Evolutionary conservation across 441 rosid genomes (phyloP).

Genomic region (Croton laevigatus): DNA sequence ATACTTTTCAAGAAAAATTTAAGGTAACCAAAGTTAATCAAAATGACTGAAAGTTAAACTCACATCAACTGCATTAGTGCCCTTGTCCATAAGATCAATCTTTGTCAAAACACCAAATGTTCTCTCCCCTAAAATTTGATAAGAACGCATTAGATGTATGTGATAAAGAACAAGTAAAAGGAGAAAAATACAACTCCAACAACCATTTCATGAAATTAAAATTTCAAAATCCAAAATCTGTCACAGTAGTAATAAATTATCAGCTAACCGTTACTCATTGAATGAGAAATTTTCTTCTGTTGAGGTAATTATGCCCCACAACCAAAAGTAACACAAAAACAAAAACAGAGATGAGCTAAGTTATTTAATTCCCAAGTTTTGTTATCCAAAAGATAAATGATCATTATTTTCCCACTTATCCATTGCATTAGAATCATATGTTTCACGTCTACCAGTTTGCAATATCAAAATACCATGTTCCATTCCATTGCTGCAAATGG

Average conservation of each 20-base stretch:
- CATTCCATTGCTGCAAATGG: background rate
- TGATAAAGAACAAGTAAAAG: background rate
- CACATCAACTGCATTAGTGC: constrained; percentile 91
- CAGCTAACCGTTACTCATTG: background rate
- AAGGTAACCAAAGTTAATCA: background rate
- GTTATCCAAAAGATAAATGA: background rate
- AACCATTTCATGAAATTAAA: constrained; percentile 13
- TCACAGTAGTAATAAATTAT: background rate
- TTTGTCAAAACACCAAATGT: constrained; percentile 92
- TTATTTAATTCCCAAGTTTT: background rate
- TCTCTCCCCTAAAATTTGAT: constrained; percentile 64
- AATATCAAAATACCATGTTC: constrained; percentile 4
- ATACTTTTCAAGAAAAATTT: too few species aligned
- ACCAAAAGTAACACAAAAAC: background rate
- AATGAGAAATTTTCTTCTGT: background rate
- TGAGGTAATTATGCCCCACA: background rate
- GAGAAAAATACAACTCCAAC: background rate
- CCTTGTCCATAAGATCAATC: constrained; percentile 97
- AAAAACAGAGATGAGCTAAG: background rate
- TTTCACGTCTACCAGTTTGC: background rate
- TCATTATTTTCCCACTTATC: background rate
- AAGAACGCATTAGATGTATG: constrained; percentile 3
- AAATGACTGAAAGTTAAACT: constrained; percentile 32
- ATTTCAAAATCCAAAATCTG: constrained; percentile 7
- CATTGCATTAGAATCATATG: background rate